These are phyloP conservation scores for Bathelium albidoporum DNA, from an alignment of 495 filamentous ascomycete species.

Conservation along the genomic window DNA sequence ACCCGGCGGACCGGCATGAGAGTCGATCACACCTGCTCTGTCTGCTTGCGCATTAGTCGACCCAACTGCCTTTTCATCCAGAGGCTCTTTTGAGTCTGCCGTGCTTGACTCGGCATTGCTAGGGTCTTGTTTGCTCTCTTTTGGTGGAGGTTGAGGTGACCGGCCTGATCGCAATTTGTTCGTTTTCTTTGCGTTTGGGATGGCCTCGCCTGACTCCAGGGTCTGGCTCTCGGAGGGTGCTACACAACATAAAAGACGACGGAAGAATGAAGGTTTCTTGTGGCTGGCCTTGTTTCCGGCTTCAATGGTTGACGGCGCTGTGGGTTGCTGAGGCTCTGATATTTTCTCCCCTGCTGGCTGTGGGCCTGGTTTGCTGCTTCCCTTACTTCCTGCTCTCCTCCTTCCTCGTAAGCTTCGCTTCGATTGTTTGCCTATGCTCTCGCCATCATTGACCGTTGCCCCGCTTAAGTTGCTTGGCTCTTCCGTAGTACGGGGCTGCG, in stretches of 20 bases:
- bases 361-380: constrained; percentile 47
- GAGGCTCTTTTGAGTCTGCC: constrained; percentile 45
- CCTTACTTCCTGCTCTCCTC: constrained; percentile 58
- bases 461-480: background rate
- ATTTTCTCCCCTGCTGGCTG: constrained; percentile 36
- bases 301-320: constrained; percentile 14
- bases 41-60: constrained; percentile 22
- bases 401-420: constrained; percentile 60
- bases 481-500: background rate
- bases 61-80: constrained; percentile 42
- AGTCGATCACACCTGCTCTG: constrained; percentile 14
- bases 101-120: constrained; percentile 44
- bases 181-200: constrained; percentile 38
- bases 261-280: constrained; percentile 54
- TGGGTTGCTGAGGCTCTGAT: too few relatives aligned
- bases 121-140: constrained; percentile 40
- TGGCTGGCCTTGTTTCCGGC: constrained; percentile 45
- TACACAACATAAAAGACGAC: constrained; percentile 73
- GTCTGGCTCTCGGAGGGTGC: constrained; percentile 51
- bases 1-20: constrained; percentile 13
- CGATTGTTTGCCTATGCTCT: constrained; percentile 52
- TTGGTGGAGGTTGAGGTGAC: constrained; percentile 43
- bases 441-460: constrained; percentile 14
- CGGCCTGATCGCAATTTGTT: constrained; percentile 49
- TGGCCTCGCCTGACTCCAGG: constrained; percentile 37